Conservation (phyloP, 2,329 filamentous ascomycete genomes). For the Sphaerulina vaccinii region DNA sequence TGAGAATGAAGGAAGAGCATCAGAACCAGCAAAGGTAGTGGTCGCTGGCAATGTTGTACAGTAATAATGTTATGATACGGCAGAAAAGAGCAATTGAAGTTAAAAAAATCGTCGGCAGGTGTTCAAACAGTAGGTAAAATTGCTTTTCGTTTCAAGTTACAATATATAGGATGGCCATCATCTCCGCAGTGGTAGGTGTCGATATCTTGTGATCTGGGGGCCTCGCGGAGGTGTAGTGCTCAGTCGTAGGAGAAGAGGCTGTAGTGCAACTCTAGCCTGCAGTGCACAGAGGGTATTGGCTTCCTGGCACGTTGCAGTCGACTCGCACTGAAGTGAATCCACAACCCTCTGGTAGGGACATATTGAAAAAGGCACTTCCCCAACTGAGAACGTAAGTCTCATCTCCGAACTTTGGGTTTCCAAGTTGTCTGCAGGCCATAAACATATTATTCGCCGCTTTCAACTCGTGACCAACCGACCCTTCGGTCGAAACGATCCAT, state of each 20-base stretch:
- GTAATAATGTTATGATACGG: conserved; percentile 1
- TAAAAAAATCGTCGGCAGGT: too few species aligned
- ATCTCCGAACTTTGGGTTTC: too few species aligned
- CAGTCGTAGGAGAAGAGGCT: neutral
- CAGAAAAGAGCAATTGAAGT: neutral
- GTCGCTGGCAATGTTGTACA: conserved; percentile 1
- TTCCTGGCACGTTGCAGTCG: conserved; percentile 17
- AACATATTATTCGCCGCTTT: neutral
- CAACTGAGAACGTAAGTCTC: conserved; percentile 12
- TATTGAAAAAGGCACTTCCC: conserved; percentile 3
- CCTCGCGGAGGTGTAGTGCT: too few species aligned
- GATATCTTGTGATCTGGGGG: too few species aligned
- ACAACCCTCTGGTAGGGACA: conserved; percentile 11
- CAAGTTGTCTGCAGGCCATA: conserved; percentile 19
- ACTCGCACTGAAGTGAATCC: neutral
- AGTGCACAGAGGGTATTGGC: conserved; percentile 1
- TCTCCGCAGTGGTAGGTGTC: too few species aligned
- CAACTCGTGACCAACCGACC: too few species aligned
- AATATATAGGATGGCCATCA: too few species aligned
- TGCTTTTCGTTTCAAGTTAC: neutral
- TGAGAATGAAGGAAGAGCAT: neutral
- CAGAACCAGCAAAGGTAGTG: neutral
- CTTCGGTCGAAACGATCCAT: too few species aligned
- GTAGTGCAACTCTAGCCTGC: neutral
- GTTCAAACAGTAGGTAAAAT: neutral